Conservation (phyloP, 1,139 yeast genomes). For the Candida sanyaensis region DNA sequence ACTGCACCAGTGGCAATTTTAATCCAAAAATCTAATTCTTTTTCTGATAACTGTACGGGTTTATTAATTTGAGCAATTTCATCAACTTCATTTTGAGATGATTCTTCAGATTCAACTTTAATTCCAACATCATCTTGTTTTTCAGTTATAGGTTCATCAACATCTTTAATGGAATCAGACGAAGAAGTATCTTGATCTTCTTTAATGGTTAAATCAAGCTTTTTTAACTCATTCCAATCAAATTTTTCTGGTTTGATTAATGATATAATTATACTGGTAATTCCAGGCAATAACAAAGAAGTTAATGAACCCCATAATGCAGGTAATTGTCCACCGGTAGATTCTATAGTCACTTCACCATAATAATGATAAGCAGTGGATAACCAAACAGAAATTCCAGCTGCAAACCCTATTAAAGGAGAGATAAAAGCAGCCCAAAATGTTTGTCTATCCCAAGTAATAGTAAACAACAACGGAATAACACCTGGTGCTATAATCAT, state of each 20-base stretch:
- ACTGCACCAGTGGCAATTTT: conserved; percentile 32
- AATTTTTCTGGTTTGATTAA: conserved; percentile 28
- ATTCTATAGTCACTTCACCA: conserved; percentile 23
- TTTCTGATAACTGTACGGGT: conserved; percentile 10
- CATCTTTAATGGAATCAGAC: too few relatives aligned
- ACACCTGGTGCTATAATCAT: conserved; percentile 39
- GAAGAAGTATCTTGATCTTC: conserved; percentile 3
- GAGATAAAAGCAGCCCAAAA: conserved; percentile 27
- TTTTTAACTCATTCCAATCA: conserved; percentile 32
- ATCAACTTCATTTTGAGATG: background rate
- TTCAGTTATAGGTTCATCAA: background rate
- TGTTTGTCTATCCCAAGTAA: conserved; percentile 35
- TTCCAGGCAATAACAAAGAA: conserved; percentile 33
- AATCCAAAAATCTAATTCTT: conserved; percentile 20
- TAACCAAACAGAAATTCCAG: conserved; percentile 28
- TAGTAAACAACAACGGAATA: conserved; percentile 31
- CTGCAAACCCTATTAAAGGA: conserved; percentile 25
- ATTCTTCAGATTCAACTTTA: conserved; percentile 5
- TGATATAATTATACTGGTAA: conserved; percentile 26
- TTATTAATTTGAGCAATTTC: background rate
- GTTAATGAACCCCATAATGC: conserved; percentile 33
- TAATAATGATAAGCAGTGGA: conserved; percentile 26
- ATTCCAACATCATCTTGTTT: conserved; percentile 9
- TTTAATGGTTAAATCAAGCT: conserved; percentile 21
- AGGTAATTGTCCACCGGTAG: conserved; percentile 33